Evolutionary conservation across 805 yeast genomes (phyloP), one percentile per base, ranked within the genome.

Genomic region (Starmerella geochares): DNA sequence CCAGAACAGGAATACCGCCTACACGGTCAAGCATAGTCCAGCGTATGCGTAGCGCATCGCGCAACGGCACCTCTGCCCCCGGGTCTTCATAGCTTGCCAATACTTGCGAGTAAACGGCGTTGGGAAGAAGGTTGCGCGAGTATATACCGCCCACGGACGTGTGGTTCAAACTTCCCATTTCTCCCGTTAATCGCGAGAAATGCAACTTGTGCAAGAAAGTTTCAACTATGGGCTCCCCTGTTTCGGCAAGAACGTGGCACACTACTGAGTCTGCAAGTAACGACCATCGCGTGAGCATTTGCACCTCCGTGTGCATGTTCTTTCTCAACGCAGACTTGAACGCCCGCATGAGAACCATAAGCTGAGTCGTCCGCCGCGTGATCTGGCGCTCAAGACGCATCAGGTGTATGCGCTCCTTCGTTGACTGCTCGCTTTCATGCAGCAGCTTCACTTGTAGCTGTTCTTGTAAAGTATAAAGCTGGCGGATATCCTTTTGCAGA

Each of bases 1-100:
- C 79, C 67, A 88, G 71, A 21, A 88, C 80, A n/a, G 83, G 76
- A 46, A 88, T 86, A 10, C 97, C 97, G 28, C 96, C 97, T 49
- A 90, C 82, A 0, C 94, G 86, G 48, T 76, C 78, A 47, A 82
- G 76, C 80, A 83, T 77, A n/a, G 78, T 75, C 97, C 97, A 88
- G 10, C 67, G 61, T 2, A 80, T 64, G 6, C 66, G 64, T 7
- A 81, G 62, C 53, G 57, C 54, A n/a, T 46, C 46, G 2, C 25
- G 44, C n/a, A 40, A 11, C 16, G 32, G 3, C 9, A 16, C 4
- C 17, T 16, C 25, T 1, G 32, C 3, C 3, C 24, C 40, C 19
- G 27, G 17, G 5, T 23, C 28, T n/a, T 46, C 54, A 20, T 56
- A 74, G 1, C 86, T 80, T 1, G 82, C 70, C 17, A 90, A 65